Percentiles rank a stretch among this genome's conserved stretches.
Conservation (phyloP, 768 basidiomycete genomes). For the Russula earlei region DNA sequence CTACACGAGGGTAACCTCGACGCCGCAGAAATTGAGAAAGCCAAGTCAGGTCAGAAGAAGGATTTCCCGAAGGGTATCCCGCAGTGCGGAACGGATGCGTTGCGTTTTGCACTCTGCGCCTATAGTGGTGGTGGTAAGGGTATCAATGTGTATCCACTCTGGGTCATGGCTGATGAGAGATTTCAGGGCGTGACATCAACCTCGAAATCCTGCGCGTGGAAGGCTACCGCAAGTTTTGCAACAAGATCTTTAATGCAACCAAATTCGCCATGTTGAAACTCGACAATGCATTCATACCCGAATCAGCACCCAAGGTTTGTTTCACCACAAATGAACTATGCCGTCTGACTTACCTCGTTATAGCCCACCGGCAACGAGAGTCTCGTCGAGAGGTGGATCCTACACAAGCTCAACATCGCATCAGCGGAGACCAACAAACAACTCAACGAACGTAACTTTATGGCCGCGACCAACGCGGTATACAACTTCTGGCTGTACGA, state of each 20-base stretch:
- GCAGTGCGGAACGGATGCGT: constrained; percentile 94
- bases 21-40: constrained; percentile 85
- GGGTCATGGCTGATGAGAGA: not conserved
- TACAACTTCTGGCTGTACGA: constrained; percentile 99
- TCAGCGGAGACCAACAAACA: constrained; percentile 65
- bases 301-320: constrained; percentile 55
- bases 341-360: not conserved
- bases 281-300: constrained; percentile 73
- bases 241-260: constrained; percentile 98
- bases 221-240: constrained; percentile 99
- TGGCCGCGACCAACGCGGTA: constrained; percentile 74
- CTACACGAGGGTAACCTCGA: constrained; percentile 88
- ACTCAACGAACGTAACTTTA: constrained; percentile 80
- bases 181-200: constrained; percentile 87
- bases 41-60: constrained; percentile 93
- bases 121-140: constrained; percentile 78
- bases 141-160: not conserved
- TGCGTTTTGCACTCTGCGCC: constrained; percentile 90
- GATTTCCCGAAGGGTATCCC: constrained; percentile 99
- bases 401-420: constrained; percentile 87
- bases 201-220: constrained; percentile 92
- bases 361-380: constrained; percentile 86
- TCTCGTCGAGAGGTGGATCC: constrained; percentile 89
- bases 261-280: constrained; percentile 99
- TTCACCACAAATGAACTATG: not conserved